Base-by-base conservation (phyloP, 2,329 filamentous ascomycete species). In the Verticillium zaregamsianum region DNA sequence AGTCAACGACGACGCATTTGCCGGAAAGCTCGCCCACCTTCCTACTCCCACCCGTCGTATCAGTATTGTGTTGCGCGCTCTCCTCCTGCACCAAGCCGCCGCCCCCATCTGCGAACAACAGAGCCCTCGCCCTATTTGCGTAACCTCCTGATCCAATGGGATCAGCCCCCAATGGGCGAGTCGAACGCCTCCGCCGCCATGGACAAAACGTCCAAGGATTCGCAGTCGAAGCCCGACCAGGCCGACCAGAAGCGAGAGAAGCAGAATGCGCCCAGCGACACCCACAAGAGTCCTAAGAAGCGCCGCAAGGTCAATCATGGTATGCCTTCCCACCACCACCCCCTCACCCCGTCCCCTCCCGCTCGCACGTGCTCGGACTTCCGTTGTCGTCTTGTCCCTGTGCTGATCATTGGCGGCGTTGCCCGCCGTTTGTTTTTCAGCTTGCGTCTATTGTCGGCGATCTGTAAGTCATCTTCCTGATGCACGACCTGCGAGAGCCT, bases 241-340 rank as follows among this genome's bases (percentile, higher is more conserved):
- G 66, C 68, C 67, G 64, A 65, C 60, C 52, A 61, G 61, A 66
- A 67, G 63, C 62, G 59, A 55, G 63, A 64, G 28, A 67, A 69
- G 66, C 45, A 52, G 45, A 66, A 70, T n/a, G 63, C 70, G 59
- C 64, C 65, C 59, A 73, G 71, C 45, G 72, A 74, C 64, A 64
- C 68, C 64, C 68, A 78, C 67, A 82, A 84, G 76, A 90, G 86
- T 74, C 88, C 89, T 57, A 93, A 92, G 80, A 93, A 93, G 83
- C 85, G 91, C 79, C 90, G 91, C 81, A 94, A 94, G 80, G 91
- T 94, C 69, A 93, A 93, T 80, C 91, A 94, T 79, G 91, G 91
- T 93, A 86, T 80, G 88, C 77, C 9, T 64, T 64, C 59, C 52
- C 67, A 69, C 67, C 69, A 62, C 63, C 55, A 64, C 67, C 52